Base-by-base conservation (phyloP, 371 early-diverging fungal species). In the Rhizomucor pusillus region DNA sequence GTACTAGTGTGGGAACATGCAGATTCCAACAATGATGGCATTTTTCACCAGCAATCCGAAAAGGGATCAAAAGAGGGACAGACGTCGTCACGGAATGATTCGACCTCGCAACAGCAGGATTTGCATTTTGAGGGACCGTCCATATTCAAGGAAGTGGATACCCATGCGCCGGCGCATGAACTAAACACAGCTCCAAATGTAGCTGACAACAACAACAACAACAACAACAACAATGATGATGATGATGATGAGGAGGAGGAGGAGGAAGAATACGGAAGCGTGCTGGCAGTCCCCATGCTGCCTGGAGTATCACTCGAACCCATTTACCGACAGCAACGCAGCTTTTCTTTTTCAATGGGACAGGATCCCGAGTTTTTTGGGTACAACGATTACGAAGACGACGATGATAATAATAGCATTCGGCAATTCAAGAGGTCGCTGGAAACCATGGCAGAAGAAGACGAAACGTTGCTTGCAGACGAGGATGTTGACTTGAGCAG, bases 291-390 rank as follows among this genome's bases (percentile, higher is more conserved):
- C 2, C 77, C 77, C 13, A 77, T 77, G 77, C 25, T 77, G 16
- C 77, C 77, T 4, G 52, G 52, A 16, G 72, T 74, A 3, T 63
- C 73, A 0, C 48, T 62, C 7, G 67, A 74, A 46, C 75, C 78
- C 9, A 70, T 67, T 3, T 74, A 72, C 49, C 61, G 78, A 18
- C 73, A 74, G 33, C 78, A 77, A 5, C 73, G 78, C 35, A 77
- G 78, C 52, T 45, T 74, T 10, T 77, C 78, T 5, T 77, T 74
- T 52, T 77, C 78, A 3, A 70, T 77, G 64, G 78, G 78, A 12
- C 75, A 77, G 48, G 73, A 74, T 47, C 66, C 69, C 9, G 50
- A 71, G 1, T 68, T 65, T 47, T 77, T 77, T 53, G 77, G 77
- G 3, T 77, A 77, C 37, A 65, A 63, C 47, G 75, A 74, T 45